Evolutionary conservation across 2,329 filamentous ascomycete species (phyloP).

Genomic region (Aspergillus aculeatinus): DNA sequence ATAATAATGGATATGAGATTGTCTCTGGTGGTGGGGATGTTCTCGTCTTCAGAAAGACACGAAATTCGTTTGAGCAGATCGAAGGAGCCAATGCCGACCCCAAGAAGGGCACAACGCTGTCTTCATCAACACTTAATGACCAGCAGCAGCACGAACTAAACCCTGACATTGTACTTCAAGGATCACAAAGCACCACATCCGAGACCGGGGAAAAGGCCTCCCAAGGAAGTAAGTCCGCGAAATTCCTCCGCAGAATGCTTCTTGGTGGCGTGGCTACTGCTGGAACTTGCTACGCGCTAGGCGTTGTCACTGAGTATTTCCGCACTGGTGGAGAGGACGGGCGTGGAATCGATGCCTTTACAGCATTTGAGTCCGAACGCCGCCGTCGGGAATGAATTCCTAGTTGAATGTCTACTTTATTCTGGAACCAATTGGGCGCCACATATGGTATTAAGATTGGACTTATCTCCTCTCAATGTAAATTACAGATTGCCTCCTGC

Average conservation of each 20-base stretch:
- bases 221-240: constrained; percentile 10
- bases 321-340: constrained; percentile 42
- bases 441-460: neutral
- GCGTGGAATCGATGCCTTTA: constrained; percentile 39
- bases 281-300: constrained; percentile 43
- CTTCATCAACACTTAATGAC: neutral
- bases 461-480: neutral
- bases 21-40: constrained; percentile 43
- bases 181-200: neutral
- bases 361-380: constrained; percentile 39
- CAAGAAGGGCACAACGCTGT: neutral
- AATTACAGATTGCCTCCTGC: neutral
- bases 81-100: neutral
- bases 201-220: neutral
- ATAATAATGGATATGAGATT: constrained; percentile 43
- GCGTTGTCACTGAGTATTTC: constrained; percentile 43
- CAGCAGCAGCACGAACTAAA: neutral
- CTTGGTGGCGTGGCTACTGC: constrained; percentile 36
- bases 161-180: neutral
- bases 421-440: neutral
- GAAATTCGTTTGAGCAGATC: neutral
- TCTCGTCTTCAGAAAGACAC: constrained; percentile 38
- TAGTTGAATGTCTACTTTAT: neutral
- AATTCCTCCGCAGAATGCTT: constrained; percentile 33
- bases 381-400: constrained; percentile 20